Percentiles rank a stretch among this genome's conserved stretches.
These are phyloP conservation scores for Venturia aucupariae DNA, from an alignment of 2,329 filamentous ascomycete genomes.

Conservation along the genomic window DNA sequence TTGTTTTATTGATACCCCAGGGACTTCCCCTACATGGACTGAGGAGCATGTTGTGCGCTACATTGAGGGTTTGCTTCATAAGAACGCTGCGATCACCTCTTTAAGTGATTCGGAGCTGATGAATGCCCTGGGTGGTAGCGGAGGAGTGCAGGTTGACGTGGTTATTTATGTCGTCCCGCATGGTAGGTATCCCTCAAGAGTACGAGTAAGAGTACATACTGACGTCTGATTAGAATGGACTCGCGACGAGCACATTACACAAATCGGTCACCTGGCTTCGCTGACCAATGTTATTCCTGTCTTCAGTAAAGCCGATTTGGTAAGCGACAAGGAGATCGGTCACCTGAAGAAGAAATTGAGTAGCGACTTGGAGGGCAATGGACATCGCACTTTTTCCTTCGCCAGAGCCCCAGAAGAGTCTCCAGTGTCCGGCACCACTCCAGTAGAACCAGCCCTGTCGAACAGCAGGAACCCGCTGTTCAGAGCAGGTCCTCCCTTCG, in stretches of 20 bases:
- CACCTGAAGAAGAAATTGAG: constrained; percentile 52
- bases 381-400: constrained; percentile 51
- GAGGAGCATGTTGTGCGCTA: constrained; percentile 29
- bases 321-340: constrained; percentile 49
- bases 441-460: constrained; percentile 16
- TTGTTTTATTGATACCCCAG: constrained; percentile 83
- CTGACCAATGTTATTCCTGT: constrained; percentile 81
- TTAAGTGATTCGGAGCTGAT: constrained; percentile 66
- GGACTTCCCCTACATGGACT: constrained; percentile 35
- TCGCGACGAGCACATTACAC: constrained; percentile 50
- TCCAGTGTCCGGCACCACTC: constrained; percentile 26
- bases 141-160: constrained; percentile 74
- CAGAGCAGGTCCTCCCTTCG: constrained; percentile 46
- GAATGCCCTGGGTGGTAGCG: constrained; percentile 68
- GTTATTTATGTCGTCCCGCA: constrained; percentile 73
- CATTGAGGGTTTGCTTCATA: constrained; percentile 59
- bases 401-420: constrained; percentile 26
- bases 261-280: constrained; percentile 57
- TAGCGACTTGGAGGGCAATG: constrained; percentile 42
- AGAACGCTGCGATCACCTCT: constrained; percentile 51
- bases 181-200: constrained; percentile 42
- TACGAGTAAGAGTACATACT: constrained; percentile 15
- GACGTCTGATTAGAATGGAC: constrained; percentile 18
- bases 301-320: constrained; percentile 65
- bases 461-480: constrained; percentile 7